Percentiles rank a stretch among this genome's conserved stretches.
These are phyloP conservation scores for Camellia japonica DNA, from an alignment of 148 eudicot species.

Conservation along the genomic window DNA sequence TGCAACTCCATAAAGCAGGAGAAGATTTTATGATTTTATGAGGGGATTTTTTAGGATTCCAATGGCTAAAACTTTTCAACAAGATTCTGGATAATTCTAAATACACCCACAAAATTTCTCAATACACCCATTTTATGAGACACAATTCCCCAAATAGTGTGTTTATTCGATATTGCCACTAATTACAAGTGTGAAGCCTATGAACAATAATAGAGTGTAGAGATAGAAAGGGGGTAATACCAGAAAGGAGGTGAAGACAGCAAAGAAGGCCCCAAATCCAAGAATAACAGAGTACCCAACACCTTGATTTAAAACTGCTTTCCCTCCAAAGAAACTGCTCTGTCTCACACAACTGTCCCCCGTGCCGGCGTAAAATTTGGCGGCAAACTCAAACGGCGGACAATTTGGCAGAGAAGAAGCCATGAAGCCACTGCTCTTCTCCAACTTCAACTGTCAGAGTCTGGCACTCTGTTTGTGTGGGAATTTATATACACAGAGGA, in stretches of 20 bases:
- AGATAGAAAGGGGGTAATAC: conserved; percentile 19
- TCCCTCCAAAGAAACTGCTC: conserved; percentile 63
- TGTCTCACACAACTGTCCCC: conserved; percentile 60
- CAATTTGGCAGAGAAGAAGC: conserved; percentile 30
- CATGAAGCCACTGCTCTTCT: conserved; percentile 10
- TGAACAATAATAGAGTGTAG: no score
- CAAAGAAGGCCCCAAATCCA: conserved; percentile 92
- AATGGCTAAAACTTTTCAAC: no score
- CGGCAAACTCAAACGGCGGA: conserved; percentile 52
- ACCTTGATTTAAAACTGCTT: conserved; percentile 73
- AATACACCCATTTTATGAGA: no score
- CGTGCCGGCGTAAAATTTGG: conserved; percentile 35
- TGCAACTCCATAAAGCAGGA: no score
- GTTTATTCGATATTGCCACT: no score
- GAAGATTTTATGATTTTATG: no score
- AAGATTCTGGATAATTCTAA: no score
- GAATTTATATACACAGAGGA: not conserved
- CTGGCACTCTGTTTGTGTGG: not conserved
- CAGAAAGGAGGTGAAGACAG: conserved; percentile 78
- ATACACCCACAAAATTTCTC: no score
- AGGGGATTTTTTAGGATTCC: no score
- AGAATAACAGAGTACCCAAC: conserved; percentile 84
- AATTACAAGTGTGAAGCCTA: no score
- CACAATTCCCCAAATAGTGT: no score
- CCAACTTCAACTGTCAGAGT: not conserved